These are phyloP conservation scores for Penicillium antarcticum DNA, from an alignment of 495 filamentous ascomycete species.

Conservation along the genomic window DNA sequence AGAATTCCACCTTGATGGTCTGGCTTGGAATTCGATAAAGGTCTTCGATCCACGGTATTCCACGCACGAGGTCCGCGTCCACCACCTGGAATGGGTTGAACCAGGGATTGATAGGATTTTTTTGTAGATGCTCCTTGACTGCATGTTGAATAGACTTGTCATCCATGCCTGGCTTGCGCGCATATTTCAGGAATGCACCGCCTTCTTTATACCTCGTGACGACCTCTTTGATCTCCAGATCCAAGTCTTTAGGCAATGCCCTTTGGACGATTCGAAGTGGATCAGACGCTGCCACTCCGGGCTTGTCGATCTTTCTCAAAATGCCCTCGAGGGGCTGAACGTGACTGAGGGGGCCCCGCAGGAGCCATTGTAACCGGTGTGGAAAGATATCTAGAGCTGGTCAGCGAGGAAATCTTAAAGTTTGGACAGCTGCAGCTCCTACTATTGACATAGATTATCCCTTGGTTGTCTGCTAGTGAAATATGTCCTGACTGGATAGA, in stretches of 20 bases:
- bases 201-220: conserved; percentile 85
- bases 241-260: conserved; percentile 54
- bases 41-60: conserved; percentile 94
- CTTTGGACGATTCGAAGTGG: conserved; percentile 60
- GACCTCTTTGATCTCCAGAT: conserved; percentile 73
- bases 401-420: conserved; percentile 5
- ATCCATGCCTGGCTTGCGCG: conserved; percentile 49
- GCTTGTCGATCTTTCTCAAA: conserved; percentile 62
- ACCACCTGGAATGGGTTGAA: conserved; percentile 80
- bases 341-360: conserved; percentile 58
- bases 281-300: conserved; percentile 54
- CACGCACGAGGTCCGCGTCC: conserved; percentile 65
- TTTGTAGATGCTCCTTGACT: conserved; percentile 53
- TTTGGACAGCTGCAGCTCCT: conserved; percentile 20
- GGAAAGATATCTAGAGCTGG: conserved; percentile 72
- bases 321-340: conserved; percentile 55
- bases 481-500: conserved; percentile 66
- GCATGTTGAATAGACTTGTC: conserved; percentile 56
- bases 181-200: conserved; percentile 89
- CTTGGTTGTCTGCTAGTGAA: conserved; percentile 62
- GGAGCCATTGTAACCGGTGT: conserved; percentile 64
- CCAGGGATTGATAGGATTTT: conserved; percentile 79
- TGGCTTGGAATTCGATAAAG: conserved; percentile 76
- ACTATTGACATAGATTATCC: conserved; percentile 90
- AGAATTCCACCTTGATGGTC: conserved; percentile 78